phyloP scores from a whole-genome alignment of 192 early-diverging fungal species.

The Coemansia sp. region DNA sequence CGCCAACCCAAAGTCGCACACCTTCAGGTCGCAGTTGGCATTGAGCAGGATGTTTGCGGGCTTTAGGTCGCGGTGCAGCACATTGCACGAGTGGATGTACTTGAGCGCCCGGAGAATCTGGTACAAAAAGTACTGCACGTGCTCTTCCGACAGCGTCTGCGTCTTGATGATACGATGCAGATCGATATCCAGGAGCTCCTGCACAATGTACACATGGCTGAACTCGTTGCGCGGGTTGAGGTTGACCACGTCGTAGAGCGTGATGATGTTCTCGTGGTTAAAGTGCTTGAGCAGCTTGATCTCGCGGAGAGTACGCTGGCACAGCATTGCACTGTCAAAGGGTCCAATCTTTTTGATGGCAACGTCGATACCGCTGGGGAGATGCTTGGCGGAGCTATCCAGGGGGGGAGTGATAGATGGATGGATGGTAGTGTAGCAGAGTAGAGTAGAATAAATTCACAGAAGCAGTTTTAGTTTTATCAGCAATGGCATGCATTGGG shows the following conservation, averaged over 20 bases:
- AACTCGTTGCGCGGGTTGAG: conserved; percentile 52
- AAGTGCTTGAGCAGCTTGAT: conserved; percentile 85
- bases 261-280: conserved; percentile 75
- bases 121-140: conserved; percentile 91
- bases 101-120: conserved; percentile 87
- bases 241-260: conserved; percentile 52
- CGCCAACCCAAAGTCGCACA: conserved; percentile 99
- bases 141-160: conserved; percentile 80
- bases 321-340: conserved; percentile 85
- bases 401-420: neutral
- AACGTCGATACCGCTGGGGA: conserved; percentile 76
- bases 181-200: conserved; percentile 89
- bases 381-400: conserved; percentile 80
- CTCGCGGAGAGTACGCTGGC: conserved; percentile 77
- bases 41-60: conserved; percentile 97
- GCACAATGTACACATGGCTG: conserved; percentile 58
- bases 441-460: too few species aligned
- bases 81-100: conserved; percentile 91
- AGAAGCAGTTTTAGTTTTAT: too few species aligned
- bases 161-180: conserved; percentile 88
- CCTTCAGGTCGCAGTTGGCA: conserved; percentile 98
- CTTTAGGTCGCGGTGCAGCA: conserved; percentile 95
- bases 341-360: conserved; percentile 92
- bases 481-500: too few species aligned
- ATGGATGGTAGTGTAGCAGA: conserved; percentile 19